phyloP scores from a whole-genome alignment of 179 eudicot species.

The Vitellaria paradoxa region DNA sequence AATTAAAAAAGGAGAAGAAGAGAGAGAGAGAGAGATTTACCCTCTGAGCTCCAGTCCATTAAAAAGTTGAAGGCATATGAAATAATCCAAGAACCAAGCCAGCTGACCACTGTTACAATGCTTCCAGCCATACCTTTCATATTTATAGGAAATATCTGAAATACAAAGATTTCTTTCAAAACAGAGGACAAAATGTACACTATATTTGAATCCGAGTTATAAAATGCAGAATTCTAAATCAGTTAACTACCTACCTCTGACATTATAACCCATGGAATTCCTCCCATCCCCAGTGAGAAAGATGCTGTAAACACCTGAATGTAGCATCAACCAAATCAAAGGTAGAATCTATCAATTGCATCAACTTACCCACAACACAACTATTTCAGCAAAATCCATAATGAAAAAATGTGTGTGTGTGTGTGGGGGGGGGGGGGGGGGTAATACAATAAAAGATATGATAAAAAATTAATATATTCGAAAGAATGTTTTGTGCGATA shows the following conservation, averaged over 20 bases:
- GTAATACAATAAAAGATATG: no score
- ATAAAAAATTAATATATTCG: no score
- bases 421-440: no score
- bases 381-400: neutral
- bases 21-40: constrained; percentile 25
- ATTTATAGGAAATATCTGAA: constrained; percentile 65
- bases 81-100: constrained; percentile 61
- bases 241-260: constrained; percentile 57
- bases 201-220: neutral
- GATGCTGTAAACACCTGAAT: constrained; percentile 64
- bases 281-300: constrained; percentile 93
- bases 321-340: constrained; percentile 14
- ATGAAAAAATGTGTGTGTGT: no score
- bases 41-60: constrained; percentile 66
- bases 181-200: neutral
- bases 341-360: neutral
- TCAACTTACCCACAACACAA: neutral
- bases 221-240: neutral
- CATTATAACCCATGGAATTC: constrained; percentile 93
- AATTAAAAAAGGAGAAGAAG: neutral
- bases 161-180: neutral
- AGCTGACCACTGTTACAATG: constrained; percentile 52
- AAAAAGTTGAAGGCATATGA: constrained; percentile 57
- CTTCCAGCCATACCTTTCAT: constrained; percentile 66
- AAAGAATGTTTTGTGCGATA: no score